A percentile compares a stretch with the other conserved stretches of the same genome.
These are phyloP conservation scores for Debaryomyces sp. DNA, from an alignment of 1,139 yeast species.

Conservation along the genomic window DNA sequence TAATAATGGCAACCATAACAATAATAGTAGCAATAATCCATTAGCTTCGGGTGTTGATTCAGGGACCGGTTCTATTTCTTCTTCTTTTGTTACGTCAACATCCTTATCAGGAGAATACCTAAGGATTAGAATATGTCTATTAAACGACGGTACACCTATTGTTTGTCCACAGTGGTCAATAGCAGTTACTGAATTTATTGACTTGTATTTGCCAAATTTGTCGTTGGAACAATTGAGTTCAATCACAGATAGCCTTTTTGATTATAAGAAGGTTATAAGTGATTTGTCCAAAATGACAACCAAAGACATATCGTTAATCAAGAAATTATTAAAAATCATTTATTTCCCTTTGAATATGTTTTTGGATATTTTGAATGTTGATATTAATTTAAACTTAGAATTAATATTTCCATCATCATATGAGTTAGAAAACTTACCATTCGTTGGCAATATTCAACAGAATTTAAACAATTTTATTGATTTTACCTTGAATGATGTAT, in stretches of 20 bases:
- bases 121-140: conserved; percentile 67
- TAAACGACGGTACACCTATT: conserved; percentile 85
- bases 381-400: conserved; percentile 74
- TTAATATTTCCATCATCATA: conserved; percentile 78
- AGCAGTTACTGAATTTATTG: conserved; percentile 57
- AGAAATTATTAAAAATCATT: conserved; percentile 43
- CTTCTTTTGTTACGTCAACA: conserved; percentile 88
- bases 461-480: conserved; percentile 78
- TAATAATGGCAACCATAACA: conserved; percentile 7
- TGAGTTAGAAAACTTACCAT: conserved; percentile 58
- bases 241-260: conserved; percentile 45
- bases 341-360: conserved; percentile 68
- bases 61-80: conserved; percentile 28
- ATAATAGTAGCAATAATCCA: conserved; percentile 14
- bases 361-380: conserved; percentile 54
- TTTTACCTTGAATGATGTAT: conserved; percentile 66
- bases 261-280: conserved; percentile 44
- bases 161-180: conserved; percentile 76
- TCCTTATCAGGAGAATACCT: conserved; percentile 83
- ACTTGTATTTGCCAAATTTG: conserved; percentile 51
- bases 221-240: conserved; percentile 45
- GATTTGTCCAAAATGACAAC: conserved; percentile 43
- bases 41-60: conserved; percentile 22
- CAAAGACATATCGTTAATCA: conserved; percentile 39
- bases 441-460: conserved; percentile 49